Percentiles rank a stretch among this genome's conserved stretches.
Evolutionary conservation across 1,284 basidiomycete genomes (phyloP).

Genomic region (Ceratobasidium sp.): DNA sequence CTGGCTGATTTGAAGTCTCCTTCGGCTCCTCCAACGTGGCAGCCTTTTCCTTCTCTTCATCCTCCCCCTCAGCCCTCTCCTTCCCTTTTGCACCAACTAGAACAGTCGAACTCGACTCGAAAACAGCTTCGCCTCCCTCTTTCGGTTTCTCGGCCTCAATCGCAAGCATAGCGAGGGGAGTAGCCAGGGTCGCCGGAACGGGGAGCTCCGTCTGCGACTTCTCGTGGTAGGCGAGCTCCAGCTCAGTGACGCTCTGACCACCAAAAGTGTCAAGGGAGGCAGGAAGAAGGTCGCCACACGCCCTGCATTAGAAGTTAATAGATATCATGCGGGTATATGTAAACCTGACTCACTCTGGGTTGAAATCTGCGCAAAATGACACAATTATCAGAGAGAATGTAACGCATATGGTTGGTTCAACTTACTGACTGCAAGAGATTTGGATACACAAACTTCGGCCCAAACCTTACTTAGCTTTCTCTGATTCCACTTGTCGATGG

Average conservation of each 20-base stretch:
- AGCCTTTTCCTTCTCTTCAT: neutral
- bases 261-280: slow-evolving; percentile 24
- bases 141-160: neutral
- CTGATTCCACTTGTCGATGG: slow-evolving; percentile 42
- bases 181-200: neutral
- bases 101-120: slow-evolving; percentile 12
- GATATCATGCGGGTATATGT: neutral
- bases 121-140: neutral
- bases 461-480: slow-evolving; percentile 47
- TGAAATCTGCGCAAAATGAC: slow-evolving; percentile 28
- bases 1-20: neutral
- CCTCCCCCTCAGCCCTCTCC: neutral
- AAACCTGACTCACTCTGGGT: slow-evolving; percentile 29
- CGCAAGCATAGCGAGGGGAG: neutral
- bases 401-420: neutral
- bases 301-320: neutral
- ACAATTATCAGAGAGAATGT: too few species aligned
- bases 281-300: slow-evolving; percentile 26
- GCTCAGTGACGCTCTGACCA: slow-evolving; percentile 38
- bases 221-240: slow-evolving; percentile 33
- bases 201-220: slow-evolving; percentile 7
- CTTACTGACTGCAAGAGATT: slow-evolving; percentile 46
- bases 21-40: neutral
- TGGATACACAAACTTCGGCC: slow-evolving; percentile 40
- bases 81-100: neutral